A percentile compares a stretch with the other conserved stretches of the same genome.
Evolutionary conservation across 306 rosid genomes (phyloP).

Genomic region (Aeschynomene evenia): DNA sequence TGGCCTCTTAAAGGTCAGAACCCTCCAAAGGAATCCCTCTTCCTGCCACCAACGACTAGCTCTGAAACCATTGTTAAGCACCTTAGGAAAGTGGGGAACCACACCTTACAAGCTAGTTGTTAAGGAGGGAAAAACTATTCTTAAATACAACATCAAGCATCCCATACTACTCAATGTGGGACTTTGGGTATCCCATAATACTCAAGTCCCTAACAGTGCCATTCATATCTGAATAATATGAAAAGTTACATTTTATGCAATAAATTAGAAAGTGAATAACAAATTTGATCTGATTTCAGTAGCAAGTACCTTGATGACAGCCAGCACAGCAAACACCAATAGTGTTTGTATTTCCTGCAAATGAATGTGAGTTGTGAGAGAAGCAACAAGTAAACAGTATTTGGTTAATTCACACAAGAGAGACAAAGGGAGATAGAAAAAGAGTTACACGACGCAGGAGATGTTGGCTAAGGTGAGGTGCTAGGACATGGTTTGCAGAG

Average conservation of each 20-base stretch:
- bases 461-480: constrained; percentile 41
- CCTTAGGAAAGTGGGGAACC: no score
- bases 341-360: constrained; percentile 73
- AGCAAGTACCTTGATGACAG: constrained; percentile 60
- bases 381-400: not conserved
- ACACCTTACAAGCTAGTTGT: no score
- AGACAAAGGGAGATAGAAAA: constrained; percentile 6
- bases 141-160: no score
- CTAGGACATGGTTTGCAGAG: constrained; percentile 47
- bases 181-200: no score
- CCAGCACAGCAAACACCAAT: constrained; percentile 55
- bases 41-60: no score
- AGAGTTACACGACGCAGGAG: constrained; percentile 64
- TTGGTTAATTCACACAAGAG: not conserved
- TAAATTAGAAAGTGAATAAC: not conserved
- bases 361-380: not conserved
- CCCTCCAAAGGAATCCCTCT: no score
- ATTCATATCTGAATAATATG: not conserved
- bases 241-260: not conserved
- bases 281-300: not conserved
- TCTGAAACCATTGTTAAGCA: no score
- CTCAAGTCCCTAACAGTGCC: no score
- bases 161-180: no score
- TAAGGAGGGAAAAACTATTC: no score
- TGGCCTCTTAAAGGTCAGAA: no score